phyloP scores from a whole-genome alignment of 2,329 filamentous ascomycete species.

The Apiospora saccharicola region DNA sequence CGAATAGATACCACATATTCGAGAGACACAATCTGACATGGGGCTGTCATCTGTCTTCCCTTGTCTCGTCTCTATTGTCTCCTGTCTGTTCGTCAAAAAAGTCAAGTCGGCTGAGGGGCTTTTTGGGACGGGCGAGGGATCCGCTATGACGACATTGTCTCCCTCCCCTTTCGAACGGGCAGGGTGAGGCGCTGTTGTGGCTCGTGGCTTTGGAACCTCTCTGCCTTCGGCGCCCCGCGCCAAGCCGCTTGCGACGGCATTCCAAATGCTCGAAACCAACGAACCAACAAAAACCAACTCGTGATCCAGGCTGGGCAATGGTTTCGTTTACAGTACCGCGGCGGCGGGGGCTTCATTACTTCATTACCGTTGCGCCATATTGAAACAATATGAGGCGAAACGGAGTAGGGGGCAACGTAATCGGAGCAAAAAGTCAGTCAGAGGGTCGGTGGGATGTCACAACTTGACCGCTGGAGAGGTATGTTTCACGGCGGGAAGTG shows the following conservation, averaged over 20 bases:
- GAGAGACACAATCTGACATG: neutral
- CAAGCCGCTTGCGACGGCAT: slow-evolving; percentile 19
- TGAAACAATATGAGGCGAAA: slow-evolving; percentile 13
- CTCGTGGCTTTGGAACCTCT: neutral
- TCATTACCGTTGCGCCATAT: neutral
- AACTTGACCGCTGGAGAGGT: neutral
- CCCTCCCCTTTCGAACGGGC: neutral
- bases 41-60: neutral
- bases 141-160: slow-evolving; percentile 12
- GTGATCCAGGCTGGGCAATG: neutral
- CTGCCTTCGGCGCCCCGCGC: neutral
- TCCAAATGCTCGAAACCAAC: neutral
- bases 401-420: neutral
- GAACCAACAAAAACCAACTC: neutral
- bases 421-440: neutral
- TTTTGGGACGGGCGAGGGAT: neutral
- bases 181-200: neutral
- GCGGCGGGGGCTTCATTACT: neutral
- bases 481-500: neutral
- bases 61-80: neutral
- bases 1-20: neutral
- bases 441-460: neutral
- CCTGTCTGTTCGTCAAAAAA: neutral
- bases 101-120: neutral
- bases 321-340: neutral